Evolutionary conservation across 768 basidiomycete species (phyloP).

Genomic region (Mycena metata): DNA sequence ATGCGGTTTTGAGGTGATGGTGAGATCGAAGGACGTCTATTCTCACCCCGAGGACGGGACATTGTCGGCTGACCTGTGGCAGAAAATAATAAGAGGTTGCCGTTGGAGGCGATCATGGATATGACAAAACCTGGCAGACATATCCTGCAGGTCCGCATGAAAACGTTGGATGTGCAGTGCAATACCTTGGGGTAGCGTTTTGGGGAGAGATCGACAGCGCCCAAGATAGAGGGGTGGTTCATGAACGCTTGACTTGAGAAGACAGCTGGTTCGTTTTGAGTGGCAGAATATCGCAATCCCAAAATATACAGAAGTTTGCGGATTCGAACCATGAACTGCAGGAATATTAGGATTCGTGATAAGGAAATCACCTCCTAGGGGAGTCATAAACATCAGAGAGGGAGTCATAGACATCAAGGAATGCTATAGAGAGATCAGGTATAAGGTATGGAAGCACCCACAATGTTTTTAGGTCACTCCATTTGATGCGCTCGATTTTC

Average conservation of each 20-base stretch:
- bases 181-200: slow-evolving; percentile 4
- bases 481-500: background rate
- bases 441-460: slow-evolving; percentile 9
- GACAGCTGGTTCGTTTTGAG: slow-evolving; percentile 27
- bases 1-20: slow-evolving; percentile 30
- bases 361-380: background rate
- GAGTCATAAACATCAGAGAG: background rate
- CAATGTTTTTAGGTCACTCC: background rate
- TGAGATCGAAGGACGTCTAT: background rate
- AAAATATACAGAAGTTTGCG: slow-evolving; percentile 13
- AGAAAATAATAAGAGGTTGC: slow-evolving; percentile 13
- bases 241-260: slow-evolving; percentile 4
- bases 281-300: slow-evolving; percentile 33
- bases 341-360: slow-evolving; percentile 15
- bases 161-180: background rate
- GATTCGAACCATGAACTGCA: background rate
- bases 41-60: slow-evolving; percentile 15
- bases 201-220: slow-evolving; percentile 6
- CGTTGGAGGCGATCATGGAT: slow-evolving; percentile 28
- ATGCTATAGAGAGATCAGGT: background rate
- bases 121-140: slow-evolving; percentile 28
- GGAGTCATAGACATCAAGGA: background rate
- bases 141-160: slow-evolving; percentile 28
- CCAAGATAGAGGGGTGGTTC: slow-evolving; percentile 23
- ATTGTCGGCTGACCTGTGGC: slow-evolving; percentile 23